Percentiles rank a stretch among this genome's conserved stretches.
Conservation (phyloP, 352 stramenopile species). For the Globisporangium ultimum region DNA sequence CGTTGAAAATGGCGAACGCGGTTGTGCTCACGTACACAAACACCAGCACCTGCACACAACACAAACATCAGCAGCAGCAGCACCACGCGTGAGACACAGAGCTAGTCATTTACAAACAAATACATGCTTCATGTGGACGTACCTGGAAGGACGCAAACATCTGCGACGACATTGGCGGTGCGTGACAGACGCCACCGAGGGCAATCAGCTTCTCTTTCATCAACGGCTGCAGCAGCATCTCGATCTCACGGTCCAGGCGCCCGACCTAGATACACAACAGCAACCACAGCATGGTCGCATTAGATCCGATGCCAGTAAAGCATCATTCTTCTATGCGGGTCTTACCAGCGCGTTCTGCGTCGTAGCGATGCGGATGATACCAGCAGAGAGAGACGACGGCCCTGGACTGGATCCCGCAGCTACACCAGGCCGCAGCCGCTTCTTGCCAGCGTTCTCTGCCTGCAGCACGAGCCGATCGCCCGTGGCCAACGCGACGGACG, state of each 20-base stretch:
- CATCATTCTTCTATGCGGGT: too few species aligned
- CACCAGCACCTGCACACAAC: constrained; percentile 30
- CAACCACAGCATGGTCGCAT: neutral
- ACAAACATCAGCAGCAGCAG: neutral
- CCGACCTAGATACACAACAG: constrained; percentile 38
- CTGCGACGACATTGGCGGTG: constrained; percentile 32
- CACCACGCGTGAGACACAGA: neutral
- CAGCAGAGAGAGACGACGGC: constrained; percentile 12
- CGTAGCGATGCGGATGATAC: constrained; percentile 58
- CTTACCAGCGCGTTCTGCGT: constrained; percentile 32
- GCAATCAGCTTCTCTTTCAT: constrained; percentile 56
- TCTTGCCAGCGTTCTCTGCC: constrained; percentile 70
- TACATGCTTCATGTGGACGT: neutral
- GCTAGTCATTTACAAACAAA: neutral
- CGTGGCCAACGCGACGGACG: constrained; percentile 28
- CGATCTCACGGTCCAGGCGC: constrained; percentile 54
- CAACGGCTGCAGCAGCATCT: constrained; percentile 56
- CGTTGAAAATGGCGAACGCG: constrained; percentile 65
- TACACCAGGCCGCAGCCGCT: constrained; percentile 36
- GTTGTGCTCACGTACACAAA: constrained; percentile 58
- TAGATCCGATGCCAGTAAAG: neutral
- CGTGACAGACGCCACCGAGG: constrained; percentile 46
- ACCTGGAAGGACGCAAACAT: constrained; percentile 75
- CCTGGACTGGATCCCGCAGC: neutral
- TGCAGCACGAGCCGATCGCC: constrained; percentile 56